These are phyloP conservation scores for Leucaena leucocephala DNA, from an alignment of 306 rosid genomes.

Conservation along the genomic window DNA sequence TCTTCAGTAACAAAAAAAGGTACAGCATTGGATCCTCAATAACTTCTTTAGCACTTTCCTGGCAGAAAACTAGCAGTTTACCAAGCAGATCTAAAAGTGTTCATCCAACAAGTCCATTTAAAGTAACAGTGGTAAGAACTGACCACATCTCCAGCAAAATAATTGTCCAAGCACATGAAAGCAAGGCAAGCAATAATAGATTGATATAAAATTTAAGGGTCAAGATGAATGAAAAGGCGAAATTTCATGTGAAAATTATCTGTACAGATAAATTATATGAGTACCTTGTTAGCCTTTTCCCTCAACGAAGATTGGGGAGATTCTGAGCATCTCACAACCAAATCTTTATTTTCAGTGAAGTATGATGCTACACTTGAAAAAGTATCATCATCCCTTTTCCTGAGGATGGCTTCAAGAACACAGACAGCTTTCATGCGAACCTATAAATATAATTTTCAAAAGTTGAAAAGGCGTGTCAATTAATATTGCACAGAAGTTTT, in stretches of 20 bases:
- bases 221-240: constrained; percentile 16
- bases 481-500: neutral
- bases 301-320: constrained; percentile 95
- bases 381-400: constrained; percentile 75
- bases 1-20: neutral
- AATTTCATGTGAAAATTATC: neutral
- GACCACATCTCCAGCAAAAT: constrained; percentile 5
- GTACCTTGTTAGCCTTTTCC: constrained; percentile 93
- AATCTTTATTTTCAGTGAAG: constrained; percentile 73
- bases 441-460: constrained; percentile 48
- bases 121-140: neutral
- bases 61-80: constrained; percentile 21
- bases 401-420: constrained; percentile 84
- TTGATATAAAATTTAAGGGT: neutral
- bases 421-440: constrained; percentile 99
- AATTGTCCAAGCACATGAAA: neutral
- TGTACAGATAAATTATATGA: neutral
- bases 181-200: neutral
- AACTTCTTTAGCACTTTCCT: neutral
- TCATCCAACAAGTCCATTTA: constrained; percentile 11
- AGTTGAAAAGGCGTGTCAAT: constrained; percentile 10
- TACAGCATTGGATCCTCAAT: neutral
- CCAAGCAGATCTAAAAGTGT: neutral
- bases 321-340: constrained; percentile 78
- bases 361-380: constrained; percentile 68